Conservation (phyloP, 2,329 filamentous ascomycete genomes). For the Xylaria sp. region DNA sequence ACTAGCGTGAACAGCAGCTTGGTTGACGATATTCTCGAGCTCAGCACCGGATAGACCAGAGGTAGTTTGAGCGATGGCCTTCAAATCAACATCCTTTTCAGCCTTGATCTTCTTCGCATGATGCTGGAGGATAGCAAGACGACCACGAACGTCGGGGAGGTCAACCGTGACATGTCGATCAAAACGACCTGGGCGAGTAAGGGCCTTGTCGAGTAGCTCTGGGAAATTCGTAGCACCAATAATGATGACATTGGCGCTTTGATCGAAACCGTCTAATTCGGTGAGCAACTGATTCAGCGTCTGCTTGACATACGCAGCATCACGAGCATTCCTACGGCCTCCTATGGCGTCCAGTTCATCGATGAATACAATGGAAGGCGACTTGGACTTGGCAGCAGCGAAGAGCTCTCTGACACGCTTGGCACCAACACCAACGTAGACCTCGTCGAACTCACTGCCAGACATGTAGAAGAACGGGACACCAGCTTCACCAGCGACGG, state of each 20-base stretch:
- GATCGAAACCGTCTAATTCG: slow-evolving; percentile 95
- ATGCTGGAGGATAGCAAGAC: slow-evolving; percentile 91
- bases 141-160: slow-evolving; percentile 91
- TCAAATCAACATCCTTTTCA: slow-evolving; percentile 80
- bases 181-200: slow-evolving; percentile 93
- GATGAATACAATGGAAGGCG: slow-evolving; percentile 93
- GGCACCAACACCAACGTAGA: slow-evolving; percentile 96
- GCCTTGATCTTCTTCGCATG: slow-evolving; percentile 92
- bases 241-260: slow-evolving; percentile 93
- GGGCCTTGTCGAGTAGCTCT: slow-evolving; percentile 90
- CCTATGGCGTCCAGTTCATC: slow-evolving; percentile 95
- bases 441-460: slow-evolving; percentile 96
- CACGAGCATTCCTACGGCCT: slow-evolving; percentile 89
- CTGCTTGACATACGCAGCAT: slow-evolving; percentile 95
- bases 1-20: slow-evolving; percentile 93
- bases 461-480: slow-evolving; percentile 99
- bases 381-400: slow-evolving; percentile 80
- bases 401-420: slow-evolving; percentile 98
- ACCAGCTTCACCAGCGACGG: slow-evolving; percentile 94
- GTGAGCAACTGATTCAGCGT: slow-evolving; percentile 97
- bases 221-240: slow-evolving; percentile 97
- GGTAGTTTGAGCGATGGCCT: slow-evolving; percentile 85
- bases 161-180: slow-evolving; percentile 91
- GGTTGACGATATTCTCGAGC: slow-evolving; percentile 95
- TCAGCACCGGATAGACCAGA: slow-evolving; percentile 95